A percentile compares a stretch with the other conserved stretches of the same genome.
Evolutionary conservation across 768 basidiomycete species (phyloP).

Genomic region (Hirschioporus abietinus): DNA sequence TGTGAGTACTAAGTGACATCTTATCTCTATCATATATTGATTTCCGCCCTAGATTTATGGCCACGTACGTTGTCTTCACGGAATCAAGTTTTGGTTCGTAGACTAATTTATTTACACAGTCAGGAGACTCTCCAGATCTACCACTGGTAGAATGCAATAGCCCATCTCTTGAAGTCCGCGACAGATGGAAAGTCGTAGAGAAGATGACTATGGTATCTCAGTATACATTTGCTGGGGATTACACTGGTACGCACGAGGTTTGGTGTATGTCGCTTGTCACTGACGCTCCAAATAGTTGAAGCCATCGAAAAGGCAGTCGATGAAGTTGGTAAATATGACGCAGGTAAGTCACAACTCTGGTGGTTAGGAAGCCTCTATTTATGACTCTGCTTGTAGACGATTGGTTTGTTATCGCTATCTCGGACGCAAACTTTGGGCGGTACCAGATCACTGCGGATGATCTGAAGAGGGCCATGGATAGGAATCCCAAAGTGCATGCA

Average conservation of each 20-base stretch:
- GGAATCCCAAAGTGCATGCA: slow-evolving; percentile 59
- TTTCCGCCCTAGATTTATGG: slow-evolving; percentile 47
- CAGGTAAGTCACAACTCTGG: slow-evolving; percentile 32
- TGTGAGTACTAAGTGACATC: slow-evolving; percentile 34
- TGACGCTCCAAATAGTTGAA: slow-evolving; percentile 38
- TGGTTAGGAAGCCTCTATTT: background rate
- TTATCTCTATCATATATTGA: background rate
- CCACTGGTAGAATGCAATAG: slow-evolving; percentile 44
- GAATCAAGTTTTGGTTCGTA: background rate
- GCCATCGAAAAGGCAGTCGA: slow-evolving; percentile 59
- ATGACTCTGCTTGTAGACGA: slow-evolving; percentile 37
- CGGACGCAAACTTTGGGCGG: slow-evolving; percentile 64
- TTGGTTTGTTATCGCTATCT: slow-evolving; percentile 67
- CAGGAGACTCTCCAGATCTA: slow-evolving; percentile 58
- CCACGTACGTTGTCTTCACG: slow-evolving; percentile 39
- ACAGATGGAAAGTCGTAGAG: slow-evolving; percentile 62
- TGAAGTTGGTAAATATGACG: slow-evolving; percentile 57
- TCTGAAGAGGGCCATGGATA: slow-evolving; percentile 50
- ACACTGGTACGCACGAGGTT: slow-evolving; percentile 39
- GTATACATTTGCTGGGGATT: slow-evolving; percentile 65
- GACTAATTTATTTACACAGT: slow-evolving; percentile 28
- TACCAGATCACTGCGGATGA: slow-evolving; percentile 59
- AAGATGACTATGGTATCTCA: slow-evolving; percentile 67
- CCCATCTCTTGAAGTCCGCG: slow-evolving; percentile 46
- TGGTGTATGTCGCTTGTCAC: slow-evolving; percentile 4